Base-by-base conservation (phyloP, 768 basidiomycete genomes). In the Leccinum pellstonianum region DNA sequence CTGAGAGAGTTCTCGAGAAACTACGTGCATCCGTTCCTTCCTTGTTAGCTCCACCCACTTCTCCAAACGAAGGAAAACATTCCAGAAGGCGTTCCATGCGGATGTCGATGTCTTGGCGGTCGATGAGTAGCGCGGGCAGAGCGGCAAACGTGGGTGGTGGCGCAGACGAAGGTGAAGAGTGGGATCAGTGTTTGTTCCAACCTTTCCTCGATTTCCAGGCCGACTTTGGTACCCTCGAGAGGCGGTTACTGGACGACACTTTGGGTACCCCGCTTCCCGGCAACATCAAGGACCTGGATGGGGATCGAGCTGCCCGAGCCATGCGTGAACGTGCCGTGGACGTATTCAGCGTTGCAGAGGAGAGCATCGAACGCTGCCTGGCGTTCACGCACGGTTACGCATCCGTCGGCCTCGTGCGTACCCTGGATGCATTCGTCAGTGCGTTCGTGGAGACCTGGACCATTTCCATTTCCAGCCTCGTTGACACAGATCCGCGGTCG, bases 101-200 rank as follows among this genome's bases (percentile, higher is more conserved):
- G 17, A 84, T 87, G 81, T 87, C 86, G 8, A 84, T 88, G 65
- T 86, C 86, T 17, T 81, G 81, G 76, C 78, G 84, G 23, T 74
- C 82, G 35, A 77, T 74, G 62, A 64, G 60, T 29, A 62, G 58
- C 51, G 31, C 65, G 14, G 68, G 68, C 15, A 64, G 65, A 53
- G 62, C 54, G 8, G 59, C 52, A 59, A 43, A 58, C 12, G 50
- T 61, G 43, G 62, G 63, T 10, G 58, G 43, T 29, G 52, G 48
- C 11, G n/a, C 54, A 52, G 71, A 65, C n/a, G 65, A 72, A 46
- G 70, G 63, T 14, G 59, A 52, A 64, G 86, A 88, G 59, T 98
- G 97, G 97, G 94, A 98, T 67, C 88, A 87, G 57, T 87, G 90
- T 54, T 77, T 99, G 15, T 97, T 95, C 70, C 94, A 95, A 70